Evolutionary conservation across 257 asterid genomes (phyloP), one percentile per base, ranked within the genome.

Genomic region (Solanum bulbocastanum): DNA sequence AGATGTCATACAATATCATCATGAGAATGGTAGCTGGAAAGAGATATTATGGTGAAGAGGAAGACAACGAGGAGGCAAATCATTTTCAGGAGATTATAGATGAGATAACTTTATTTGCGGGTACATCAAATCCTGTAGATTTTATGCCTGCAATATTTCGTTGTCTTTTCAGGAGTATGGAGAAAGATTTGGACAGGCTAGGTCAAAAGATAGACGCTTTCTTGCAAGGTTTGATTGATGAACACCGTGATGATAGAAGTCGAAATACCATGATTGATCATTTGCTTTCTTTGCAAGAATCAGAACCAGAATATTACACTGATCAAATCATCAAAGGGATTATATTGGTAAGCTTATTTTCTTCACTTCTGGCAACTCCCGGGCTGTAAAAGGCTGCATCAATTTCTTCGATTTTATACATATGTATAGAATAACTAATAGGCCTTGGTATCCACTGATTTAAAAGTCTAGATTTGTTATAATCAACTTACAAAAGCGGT

Each of bases 11-110:
- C 71, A 95, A 94, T 30, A 83, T 83, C 25, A 92, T 95, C 30
- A 89, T 91, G 97, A 92, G 96, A 68, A 95, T 94, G 98, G 89
- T 93, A 1, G 92, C 92, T 15, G 96, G 96, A 16, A 94, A 93
- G 88, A 73, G 95, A 8, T 90, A 90, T 44, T 91, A 74, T 4
- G 95, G 97, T 0, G 96, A 68, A 39, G 93, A 72, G 3, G 95
- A 78, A 39, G 89, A 88, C 3, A 49, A 86, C 14, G 87, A 89
- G 22, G 94, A 91, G 89, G 93, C 94, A 8, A 87, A 36, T 83
- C 33, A 86, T 65, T 93, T 94, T 25, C 87, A 90, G 20, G 88
- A 69, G 86, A 88, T 92, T 4, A 88, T 91, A 5, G 49, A 86
- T 2, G 92, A 92, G 88, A 81, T 78, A 10, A 49, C 92, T 32